Evolutionary conservation across 306 rosid species (phyloP).

Genomic region (Abrus precatorius): DNA sequence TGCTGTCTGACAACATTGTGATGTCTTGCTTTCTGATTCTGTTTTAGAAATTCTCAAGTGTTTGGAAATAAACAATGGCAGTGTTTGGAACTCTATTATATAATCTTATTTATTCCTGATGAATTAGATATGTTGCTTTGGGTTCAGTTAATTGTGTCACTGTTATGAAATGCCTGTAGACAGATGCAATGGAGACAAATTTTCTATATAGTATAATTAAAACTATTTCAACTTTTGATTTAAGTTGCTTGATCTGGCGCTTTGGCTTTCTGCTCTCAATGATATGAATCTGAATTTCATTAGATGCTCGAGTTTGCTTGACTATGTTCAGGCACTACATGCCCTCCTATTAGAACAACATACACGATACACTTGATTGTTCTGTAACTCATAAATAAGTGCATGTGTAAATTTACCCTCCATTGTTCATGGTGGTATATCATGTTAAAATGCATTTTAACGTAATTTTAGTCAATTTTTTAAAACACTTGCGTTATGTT

Average conservation of each 20-base stretch:
- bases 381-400: slow-evolving; percentile 4
- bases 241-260: slow-evolving; percentile 10
- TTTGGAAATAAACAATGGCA: slow-evolving; percentile 50
- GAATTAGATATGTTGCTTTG: slow-evolving; percentile 34
- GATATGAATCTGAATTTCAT: slow-evolving; percentile 20
- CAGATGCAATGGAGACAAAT: slow-evolving; percentile 21
- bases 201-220: slow-evolving; percentile 4
- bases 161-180: slow-evolving; percentile 36
- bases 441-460: too few relatives aligned
- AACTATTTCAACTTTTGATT: slow-evolving; percentile 9
- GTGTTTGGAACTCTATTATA: slow-evolving; percentile 36
- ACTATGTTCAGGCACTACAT: not conserved
- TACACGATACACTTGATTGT: not conserved
- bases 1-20: slow-evolving; percentile 54
- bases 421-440: not conserved
- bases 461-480: too few relatives aligned
- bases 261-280: not conserved
- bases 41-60: slow-evolving; percentile 37
- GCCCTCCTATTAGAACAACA: not conserved
- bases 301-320: not conserved
- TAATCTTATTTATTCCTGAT: slow-evolving; percentile 40
- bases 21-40: slow-evolving; percentile 38
- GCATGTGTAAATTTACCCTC: not conserved
- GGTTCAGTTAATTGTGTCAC: slow-evolving; percentile 19
- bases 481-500: too few relatives aligned